Base-by-base conservation (phyloP, 305 asterid genomes). In the Solanum chacoense region DNA sequence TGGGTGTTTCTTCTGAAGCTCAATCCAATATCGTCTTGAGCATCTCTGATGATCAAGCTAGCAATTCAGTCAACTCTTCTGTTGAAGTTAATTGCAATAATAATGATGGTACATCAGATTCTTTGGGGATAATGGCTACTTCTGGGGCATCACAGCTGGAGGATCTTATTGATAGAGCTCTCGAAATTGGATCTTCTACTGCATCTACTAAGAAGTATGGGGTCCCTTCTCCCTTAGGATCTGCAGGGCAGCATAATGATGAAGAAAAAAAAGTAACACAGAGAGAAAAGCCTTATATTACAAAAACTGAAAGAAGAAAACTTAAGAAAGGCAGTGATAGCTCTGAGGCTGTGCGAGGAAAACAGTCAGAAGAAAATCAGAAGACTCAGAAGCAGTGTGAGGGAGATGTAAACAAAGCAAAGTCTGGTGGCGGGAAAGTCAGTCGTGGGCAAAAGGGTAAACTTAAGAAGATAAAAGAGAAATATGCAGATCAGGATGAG, bases 401-500 rank as follows among this genome's bases (percentile, higher is more conserved):
- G 80, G 92, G 90, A 88, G 65, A 85, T 89, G 85, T 45, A 76
- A 90, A 90, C 40, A 90, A 87, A 71, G 88, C 93, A 88, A 93
- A 94, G 91, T 92, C 93, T n/a, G 84, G 90, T 63, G 89, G 90
- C n/a, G 97, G 95, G 85, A 97, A 97, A 92, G 74, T 92, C 89
- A 94, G 92, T 90, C 99, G 99, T 81, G 99, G 99, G 71, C 98
- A 95, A 92, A 97, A 89, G 92, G 95, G 98, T 73, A 97, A 97
- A 90, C 91, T 96, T 91, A 97, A 96, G 94, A 96, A 96, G 92
- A 96, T 97, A 89, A 97, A 96, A 92, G 99, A 96, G 93, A 97
- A 97, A 93, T 97, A 97, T 90, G 99, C 99, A 65, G 98, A 97
- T 90, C 99, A 97, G 91, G 99, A 97, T 91, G 99, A 96, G 91